Conservation (phyloP, 192 early-diverging fungal genomes). For the Chytriomyces hyalinus region DNA sequence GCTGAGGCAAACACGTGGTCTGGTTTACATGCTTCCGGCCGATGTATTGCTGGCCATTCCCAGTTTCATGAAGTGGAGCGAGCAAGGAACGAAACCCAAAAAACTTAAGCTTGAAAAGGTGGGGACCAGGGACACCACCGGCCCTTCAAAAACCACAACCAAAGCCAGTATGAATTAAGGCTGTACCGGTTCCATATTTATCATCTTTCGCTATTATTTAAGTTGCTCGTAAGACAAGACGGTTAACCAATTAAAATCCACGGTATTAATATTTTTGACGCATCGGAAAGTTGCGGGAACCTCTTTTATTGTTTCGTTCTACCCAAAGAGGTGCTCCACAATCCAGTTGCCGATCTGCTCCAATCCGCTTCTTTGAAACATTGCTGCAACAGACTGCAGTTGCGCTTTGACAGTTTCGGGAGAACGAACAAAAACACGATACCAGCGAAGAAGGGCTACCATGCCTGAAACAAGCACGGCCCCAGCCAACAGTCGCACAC, state of each 20-base stretch:
- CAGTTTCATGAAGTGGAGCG: slow-evolving; percentile 34
- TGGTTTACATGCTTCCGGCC: slow-evolving; percentile 49
- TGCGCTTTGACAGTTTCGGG: background rate
- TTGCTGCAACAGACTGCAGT: background rate
- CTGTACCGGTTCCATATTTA: background rate
- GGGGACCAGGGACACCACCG: background rate
- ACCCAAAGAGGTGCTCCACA: background rate
- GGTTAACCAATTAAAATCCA: background rate
- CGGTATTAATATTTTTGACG: background rate
- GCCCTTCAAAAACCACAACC: background rate
- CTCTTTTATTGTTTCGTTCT: background rate
- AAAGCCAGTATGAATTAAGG: background rate
- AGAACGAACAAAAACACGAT: background rate
- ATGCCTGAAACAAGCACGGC: background rate
- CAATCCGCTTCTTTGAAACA: background rate
- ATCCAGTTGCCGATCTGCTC: background rate
- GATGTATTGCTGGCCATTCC: slow-evolving; percentile 40
- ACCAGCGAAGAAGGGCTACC: background rate
- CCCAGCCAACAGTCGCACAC: background rate
- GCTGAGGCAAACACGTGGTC: slow-evolving; percentile 32
- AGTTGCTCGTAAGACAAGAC: background rate
- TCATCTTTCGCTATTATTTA: background rate
- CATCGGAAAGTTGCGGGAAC: background rate
- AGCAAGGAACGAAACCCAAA: background rate
- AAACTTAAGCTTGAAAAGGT: background rate